Percentiles rank a stretch among this genome's conserved stretches.
Conservation (phyloP, 345 rosid species). For the Orychophragmus violaceus region DNA sequence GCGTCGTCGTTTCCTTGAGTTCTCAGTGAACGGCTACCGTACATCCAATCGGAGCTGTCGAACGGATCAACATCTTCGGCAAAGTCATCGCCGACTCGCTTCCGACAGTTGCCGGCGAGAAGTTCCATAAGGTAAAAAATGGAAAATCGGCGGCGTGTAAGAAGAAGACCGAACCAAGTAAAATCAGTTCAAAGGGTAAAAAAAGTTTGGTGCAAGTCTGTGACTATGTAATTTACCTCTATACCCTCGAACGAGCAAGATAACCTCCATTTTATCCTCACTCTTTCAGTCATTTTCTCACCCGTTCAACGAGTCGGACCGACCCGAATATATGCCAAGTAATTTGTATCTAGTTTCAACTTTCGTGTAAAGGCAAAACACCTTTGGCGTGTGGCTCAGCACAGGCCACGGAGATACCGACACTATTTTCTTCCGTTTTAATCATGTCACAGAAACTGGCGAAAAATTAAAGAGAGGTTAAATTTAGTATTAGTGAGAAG, state of each 20-base stretch:
- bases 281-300: not conserved
- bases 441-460: not conserved
- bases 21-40: constrained; percentile 20
- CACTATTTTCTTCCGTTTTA: not conserved
- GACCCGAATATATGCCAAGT: not conserved
- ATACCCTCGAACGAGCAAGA: not conserved
- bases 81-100: constrained; percentile 27
- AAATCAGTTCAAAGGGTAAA: constrained; percentile 28
- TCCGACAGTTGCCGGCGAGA: constrained; percentile 45
- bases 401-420: not conserved
- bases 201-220: not conserved
- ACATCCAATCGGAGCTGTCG: constrained; percentile 22
- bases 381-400: constrained; percentile 21
- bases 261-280: constrained; percentile 11
- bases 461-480: not conserved
- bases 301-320: not conserved
- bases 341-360: not conserved
- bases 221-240: not conserved
- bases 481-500: not conserved
- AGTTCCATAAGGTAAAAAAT: constrained; percentile 39
- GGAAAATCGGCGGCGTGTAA: constrained; percentile 18
- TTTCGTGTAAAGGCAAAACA: constrained; percentile 4
- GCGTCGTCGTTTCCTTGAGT: constrained; percentile 21
- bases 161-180: constrained; percentile 9
- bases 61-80: constrained; percentile 43